Evolutionary conservation across 257 asterid genomes (phyloP).

Genomic region (Fraxinus pennsylvanica): DNA sequence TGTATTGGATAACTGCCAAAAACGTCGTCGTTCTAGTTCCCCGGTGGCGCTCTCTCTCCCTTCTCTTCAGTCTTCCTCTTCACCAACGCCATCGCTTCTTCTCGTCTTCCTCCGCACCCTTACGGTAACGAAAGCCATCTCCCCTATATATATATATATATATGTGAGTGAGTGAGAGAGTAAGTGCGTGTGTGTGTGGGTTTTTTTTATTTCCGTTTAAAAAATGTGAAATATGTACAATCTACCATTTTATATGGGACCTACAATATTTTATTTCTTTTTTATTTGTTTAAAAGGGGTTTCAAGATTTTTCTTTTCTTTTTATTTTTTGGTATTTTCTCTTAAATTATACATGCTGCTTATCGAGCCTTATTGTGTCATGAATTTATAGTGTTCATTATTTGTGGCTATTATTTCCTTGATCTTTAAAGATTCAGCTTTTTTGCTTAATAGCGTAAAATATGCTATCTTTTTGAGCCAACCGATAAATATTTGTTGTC

Average conservation of each 20-base stretch:
- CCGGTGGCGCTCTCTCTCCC: conserved; percentile 63
- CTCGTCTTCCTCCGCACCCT: conserved; percentile 34
- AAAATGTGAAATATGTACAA: too few relatives aligned
- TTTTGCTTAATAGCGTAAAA: conserved; percentile 14
- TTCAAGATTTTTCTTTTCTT: too few relatives aligned
- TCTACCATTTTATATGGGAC: background rate
- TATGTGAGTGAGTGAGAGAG: too few relatives aligned
- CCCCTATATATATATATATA: background rate
- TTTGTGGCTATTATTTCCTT: background rate
- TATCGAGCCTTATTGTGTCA: background rate
- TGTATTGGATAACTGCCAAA: conserved; percentile 60
- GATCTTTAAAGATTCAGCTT: background rate
- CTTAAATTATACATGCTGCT: background rate
- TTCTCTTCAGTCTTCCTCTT: conserved; percentile 42
- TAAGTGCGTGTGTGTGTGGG: background rate
- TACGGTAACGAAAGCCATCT: conserved; percentile 32
- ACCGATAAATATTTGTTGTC: conserved; percentile 3
- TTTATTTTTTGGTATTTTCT: background rate
- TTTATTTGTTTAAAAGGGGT: too few relatives aligned
- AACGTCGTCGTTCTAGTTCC: conserved; percentile 62
- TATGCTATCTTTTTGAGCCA: background rate
- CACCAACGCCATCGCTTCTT: conserved; percentile 39
- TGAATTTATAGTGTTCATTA: background rate
- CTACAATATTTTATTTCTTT: background rate
- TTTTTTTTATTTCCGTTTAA: conserved; percentile 9